phyloP scores from a whole-genome alignment of 352 stramenopile genomes.

The Phytophthora kernoviae region DNA sequence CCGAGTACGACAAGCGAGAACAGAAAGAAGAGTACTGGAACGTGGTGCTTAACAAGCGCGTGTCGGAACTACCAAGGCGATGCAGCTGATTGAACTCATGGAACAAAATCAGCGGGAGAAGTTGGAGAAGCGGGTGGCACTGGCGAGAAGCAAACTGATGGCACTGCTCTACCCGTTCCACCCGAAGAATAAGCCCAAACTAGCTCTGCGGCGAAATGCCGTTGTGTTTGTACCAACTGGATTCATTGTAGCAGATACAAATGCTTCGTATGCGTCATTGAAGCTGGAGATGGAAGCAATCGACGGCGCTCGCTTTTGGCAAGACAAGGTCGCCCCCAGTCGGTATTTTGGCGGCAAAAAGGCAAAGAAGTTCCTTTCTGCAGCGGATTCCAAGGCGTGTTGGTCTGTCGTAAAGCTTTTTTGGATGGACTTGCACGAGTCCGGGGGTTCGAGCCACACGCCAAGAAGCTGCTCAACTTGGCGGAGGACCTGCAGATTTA shows the following conservation, averaged over 20 bases:
- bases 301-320: constrained; percentile 62
- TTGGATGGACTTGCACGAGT: constrained; percentile 66
- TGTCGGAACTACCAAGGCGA: constrained; percentile 48
- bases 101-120: constrained; percentile 52
- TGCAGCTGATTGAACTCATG: constrained; percentile 68
- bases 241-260: constrained; percentile 1
- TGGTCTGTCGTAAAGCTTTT: constrained; percentile 53
- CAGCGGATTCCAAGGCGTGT: constrained; percentile 28
- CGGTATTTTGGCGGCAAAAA: constrained; percentile 43
- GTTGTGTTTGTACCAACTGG: constrained; percentile 37
- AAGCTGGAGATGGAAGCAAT: constrained; percentile 44
- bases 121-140: constrained; percentile 56
- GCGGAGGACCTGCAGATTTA: constrained; percentile 52
- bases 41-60: constrained; percentile 71
- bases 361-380: constrained; percentile 40
- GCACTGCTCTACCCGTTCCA: constrained; percentile 63
- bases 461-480: constrained; percentile 54
- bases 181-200: constrained; percentile 44
- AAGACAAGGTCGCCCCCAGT: constrained; percentile 47
- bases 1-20: constrained; percentile 60
- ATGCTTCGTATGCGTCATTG: constrained; percentile 15
- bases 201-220: constrained; percentile 47
- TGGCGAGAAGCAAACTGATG: constrained; percentile 59
- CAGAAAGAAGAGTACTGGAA: constrained; percentile 76
- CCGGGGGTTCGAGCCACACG: constrained; percentile 47